These are phyloP conservation scores for Vigna radiata DNA, from an alignment of 306 rosid genomes.

Conservation along the genomic window DNA sequence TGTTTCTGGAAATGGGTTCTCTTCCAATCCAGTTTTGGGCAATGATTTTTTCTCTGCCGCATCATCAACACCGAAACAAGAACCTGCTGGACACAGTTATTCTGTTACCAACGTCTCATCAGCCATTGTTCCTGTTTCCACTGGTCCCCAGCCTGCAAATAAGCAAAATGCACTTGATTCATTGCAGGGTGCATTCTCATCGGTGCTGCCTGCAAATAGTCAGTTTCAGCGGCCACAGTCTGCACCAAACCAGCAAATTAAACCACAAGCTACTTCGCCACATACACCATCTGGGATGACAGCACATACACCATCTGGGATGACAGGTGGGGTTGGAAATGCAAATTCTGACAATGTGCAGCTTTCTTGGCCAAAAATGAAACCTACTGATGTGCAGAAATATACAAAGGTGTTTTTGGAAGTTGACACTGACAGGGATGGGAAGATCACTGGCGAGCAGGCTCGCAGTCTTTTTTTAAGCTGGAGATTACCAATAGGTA, in stretches of 20 bases:
- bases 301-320: constrained; percentile 62
- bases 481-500: constrained; percentile 99
- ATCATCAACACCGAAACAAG: constrained; percentile 60
- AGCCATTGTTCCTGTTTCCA: constrained; percentile 64
- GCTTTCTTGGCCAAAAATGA: constrained; percentile 94
- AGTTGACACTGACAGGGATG: constrained; percentile 95
- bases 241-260: constrained; percentile 60
- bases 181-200: constrained; percentile 66
- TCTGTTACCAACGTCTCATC: constrained; percentile 56
- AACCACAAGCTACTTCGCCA: constrained; percentile 64
- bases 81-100: constrained; percentile 56
- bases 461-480: constrained; percentile 93
- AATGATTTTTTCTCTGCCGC: constrained; percentile 63
- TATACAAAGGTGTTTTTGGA: constrained; percentile 86
- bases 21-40: constrained; percentile 59
- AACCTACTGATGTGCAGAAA: constrained; percentile 90
- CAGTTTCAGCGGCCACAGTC: constrained; percentile 66
- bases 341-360: constrained; percentile 63
- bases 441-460: constrained; percentile 94
- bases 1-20: constrained; percentile 82
- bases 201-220: constrained; percentile 59
- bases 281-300: constrained; percentile 62
- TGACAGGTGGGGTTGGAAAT: constrained; percentile 64
- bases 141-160: constrained; percentile 60
- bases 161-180: constrained; percentile 69